Conservation (phyloP, 2,329 filamentous ascomycete genomes). For the Arthrobotrys conoides region DNA sequence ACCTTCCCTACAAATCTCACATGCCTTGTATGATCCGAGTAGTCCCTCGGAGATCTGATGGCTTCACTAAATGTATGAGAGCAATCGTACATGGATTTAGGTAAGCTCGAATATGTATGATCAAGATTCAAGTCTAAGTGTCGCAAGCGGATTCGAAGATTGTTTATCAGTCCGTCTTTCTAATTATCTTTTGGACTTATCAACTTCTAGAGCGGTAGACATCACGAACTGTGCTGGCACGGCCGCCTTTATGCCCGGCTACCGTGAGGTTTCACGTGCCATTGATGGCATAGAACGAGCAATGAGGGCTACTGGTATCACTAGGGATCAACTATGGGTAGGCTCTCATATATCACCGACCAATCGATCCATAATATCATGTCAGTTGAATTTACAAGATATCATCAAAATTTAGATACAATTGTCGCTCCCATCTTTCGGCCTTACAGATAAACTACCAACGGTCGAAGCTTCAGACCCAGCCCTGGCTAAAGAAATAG, state of each 20-base stretch:
- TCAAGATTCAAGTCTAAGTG: too few relatives aligned
- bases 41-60: neutral
- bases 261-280: neutral
- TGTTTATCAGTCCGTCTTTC: neutral
- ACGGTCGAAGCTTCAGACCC: too few relatives aligned
- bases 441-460: too few relatives aligned
- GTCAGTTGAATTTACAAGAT: too few relatives aligned
- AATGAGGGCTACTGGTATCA: conserved; percentile 3
- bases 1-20: neutral
- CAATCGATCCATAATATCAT: too few relatives aligned
- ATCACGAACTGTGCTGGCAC: neutral
- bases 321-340: neutral
- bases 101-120: neutral
- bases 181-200: neutral
- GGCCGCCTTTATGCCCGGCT: too few relatives aligned
- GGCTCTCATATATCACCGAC: neutral
- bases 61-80: neutral
- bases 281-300: neutral
- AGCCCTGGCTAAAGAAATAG: too few relatives aligned
- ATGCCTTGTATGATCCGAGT: neutral
- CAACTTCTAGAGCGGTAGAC: neutral
- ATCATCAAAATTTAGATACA: neutral
- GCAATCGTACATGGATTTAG: neutral
- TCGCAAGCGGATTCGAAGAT: too few relatives aligned
- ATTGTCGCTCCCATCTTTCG: too few relatives aligned